Evolutionary conservation across 1,139 yeast genomes (phyloP).

Genomic region (Magnusiomyces clavatus): DNA sequence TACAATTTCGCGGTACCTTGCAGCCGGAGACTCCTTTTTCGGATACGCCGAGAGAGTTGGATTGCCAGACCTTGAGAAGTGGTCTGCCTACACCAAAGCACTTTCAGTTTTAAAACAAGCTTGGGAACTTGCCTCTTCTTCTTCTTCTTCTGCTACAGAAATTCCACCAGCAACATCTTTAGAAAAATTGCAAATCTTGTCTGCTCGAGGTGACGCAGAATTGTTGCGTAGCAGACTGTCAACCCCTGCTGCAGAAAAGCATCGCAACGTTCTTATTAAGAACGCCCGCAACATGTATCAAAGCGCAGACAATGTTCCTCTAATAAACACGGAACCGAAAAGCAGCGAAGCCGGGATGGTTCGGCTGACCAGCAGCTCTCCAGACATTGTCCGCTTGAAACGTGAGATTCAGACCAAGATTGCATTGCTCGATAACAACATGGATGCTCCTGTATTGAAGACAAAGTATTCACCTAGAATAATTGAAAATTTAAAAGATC

Average conservation of each 20-base stretch:
- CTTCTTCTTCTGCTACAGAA: neutral
- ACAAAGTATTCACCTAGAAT: too few species aligned
- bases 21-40: constrained; percentile 22
- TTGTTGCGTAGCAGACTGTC: constrained; percentile 19
- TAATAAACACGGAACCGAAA: neutral
- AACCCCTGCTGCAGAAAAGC: constrained; percentile 19
- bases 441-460: too few species aligned
- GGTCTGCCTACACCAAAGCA: constrained; percentile 10
- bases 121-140: constrained; percentile 6
- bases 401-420: neutral
- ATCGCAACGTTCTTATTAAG: constrained; percentile 17
- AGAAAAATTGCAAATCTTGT: constrained; percentile 15
- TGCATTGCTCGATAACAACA: neutral
- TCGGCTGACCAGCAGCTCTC: neutral
- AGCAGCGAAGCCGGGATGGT: neutral
- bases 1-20: constrained; percentile 18
- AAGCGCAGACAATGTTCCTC: constrained; percentile 17
- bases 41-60: constrained; percentile 17
- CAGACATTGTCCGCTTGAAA: neutral
- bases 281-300: constrained; percentile 22
- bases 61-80: neutral
- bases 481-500: too few species aligned
- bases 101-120: constrained; percentile 8
- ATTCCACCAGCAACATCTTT: constrained; percentile 8
- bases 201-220: constrained; percentile 25